Percentiles rank a stretch among this genome's conserved stretches.
phyloP scores from a whole-genome alignment of 1,284 basidiomycete genomes.

The Fomitiporia mediterranea region DNA sequence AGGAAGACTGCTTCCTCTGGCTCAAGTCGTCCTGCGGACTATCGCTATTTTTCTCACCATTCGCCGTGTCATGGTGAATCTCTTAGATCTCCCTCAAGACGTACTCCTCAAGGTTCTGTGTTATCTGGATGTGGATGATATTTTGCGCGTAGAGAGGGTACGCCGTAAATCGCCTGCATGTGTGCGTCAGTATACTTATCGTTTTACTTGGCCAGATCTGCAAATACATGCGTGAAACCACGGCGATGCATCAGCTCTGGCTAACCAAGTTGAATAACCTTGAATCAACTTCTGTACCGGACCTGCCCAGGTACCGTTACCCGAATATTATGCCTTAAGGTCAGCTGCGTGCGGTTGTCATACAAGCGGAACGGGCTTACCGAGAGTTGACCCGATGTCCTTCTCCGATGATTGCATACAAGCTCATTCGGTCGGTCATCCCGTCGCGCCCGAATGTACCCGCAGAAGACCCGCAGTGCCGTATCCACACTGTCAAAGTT shows the following conservation, averaged over 20 bases:
- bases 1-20: too few species aligned
- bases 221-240: background rate
- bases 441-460: background rate
- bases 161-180: background rate
- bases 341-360: background rate
- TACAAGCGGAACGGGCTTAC: background rate
- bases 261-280: background rate
- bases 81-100: background rate
- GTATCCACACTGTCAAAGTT: background rate
- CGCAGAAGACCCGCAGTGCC: background rate
- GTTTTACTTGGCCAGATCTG: background rate
- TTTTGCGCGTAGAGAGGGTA: background rate
- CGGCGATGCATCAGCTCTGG: background rate
- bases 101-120: background rate
- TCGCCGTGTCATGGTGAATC: background rate
- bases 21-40: too few species aligned
- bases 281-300: conserved; percentile 1
- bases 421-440: background rate
- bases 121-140: background rate
- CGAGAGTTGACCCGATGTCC: background rate
- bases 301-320: background rate
- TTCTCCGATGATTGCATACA: background rate
- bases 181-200: background rate
- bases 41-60: too few species aligned
- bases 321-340: background rate